Evolutionary conservation across 176 grass and related monocot species (phyloP).

Genomic region (Calamus simplicifolius): DNA sequence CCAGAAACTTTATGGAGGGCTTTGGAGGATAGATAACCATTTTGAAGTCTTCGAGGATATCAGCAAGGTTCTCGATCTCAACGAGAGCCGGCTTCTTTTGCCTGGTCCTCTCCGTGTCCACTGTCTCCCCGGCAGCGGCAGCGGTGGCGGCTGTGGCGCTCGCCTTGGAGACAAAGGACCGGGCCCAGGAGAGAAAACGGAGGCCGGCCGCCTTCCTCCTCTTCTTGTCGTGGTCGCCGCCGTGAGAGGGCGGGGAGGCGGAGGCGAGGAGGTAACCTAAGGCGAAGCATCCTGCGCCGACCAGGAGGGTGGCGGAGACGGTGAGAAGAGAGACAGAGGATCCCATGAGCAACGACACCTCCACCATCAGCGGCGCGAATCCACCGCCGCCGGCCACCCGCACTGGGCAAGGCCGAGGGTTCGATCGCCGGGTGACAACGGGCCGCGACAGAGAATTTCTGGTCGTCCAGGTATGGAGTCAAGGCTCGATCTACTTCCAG

Average conservation of each 20-base stretch:
- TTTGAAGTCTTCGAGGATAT: conserved; percentile 93
- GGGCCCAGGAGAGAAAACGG: conserved; percentile 49
- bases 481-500: too few relatives aligned
- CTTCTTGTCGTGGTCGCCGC: conserved; percentile 47
- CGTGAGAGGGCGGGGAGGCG: background rate
- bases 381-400: conserved; percentile 26
- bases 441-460: too few relatives aligned
- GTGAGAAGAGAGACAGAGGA: conserved; percentile 24
- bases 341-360: conserved; percentile 13
- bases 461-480: too few relatives aligned
- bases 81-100: conserved; percentile 26
- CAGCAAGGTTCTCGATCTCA: conserved; percentile 80
- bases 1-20: too few relatives aligned
- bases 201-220: conserved; percentile 27
- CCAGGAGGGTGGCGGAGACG: conserved; percentile 30
- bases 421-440: too few relatives aligned
- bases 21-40: conserved; percentile 38
- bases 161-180: conserved; percentile 31
- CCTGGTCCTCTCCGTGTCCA: background rate
- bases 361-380: conserved; percentile 30
- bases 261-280: conserved; percentile 64
- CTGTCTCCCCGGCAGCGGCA: conserved; percentile 22
- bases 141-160: conserved; percentile 2
- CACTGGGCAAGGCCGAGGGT: too few relatives aligned
- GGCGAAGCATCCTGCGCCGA: conserved; percentile 79